phyloP scores from a whole-genome alignment of 768 basidiomycete species.

The Pisolithus orientalis region DNA sequence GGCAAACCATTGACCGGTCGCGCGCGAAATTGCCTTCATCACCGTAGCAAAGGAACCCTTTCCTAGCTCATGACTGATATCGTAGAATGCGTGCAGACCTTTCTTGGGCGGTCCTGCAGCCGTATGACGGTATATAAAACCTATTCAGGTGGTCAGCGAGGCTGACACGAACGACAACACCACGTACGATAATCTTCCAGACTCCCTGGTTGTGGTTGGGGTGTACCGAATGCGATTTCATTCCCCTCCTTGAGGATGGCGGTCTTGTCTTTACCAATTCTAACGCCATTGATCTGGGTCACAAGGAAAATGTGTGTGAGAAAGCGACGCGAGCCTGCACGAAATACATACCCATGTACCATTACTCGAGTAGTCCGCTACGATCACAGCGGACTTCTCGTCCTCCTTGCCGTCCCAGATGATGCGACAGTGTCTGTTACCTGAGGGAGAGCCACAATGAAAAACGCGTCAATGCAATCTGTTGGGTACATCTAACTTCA shows the following conservation, averaged over 20 bases:
- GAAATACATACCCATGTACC: slow-evolving; percentile 35
- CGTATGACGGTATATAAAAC: slow-evolving; percentile 66
- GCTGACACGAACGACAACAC: neutral
- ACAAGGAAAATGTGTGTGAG: slow-evolving; percentile 4
- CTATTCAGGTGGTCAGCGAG: slow-evolving; percentile 27
- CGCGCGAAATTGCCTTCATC: slow-evolving; percentile 68
- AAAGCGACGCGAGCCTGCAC: slow-evolving; percentile 10
- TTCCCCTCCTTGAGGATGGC: slow-evolving; percentile 56
- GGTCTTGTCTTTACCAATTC: slow-evolving; percentile 33
- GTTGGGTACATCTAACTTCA: neutral
- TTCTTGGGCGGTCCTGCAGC: slow-evolving; percentile 42
- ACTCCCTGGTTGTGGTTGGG: slow-evolving; percentile 36
- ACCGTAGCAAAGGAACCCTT: slow-evolving; percentile 92
- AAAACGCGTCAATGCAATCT: slow-evolving; percentile 20
- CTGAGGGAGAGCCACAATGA: slow-evolving; percentile 18
- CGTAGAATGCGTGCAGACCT: slow-evolving; percentile 62
- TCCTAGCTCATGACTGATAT: slow-evolving; percentile 67
- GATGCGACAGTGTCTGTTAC: slow-evolving; percentile 32
- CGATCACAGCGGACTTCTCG: slow-evolving; percentile 26
- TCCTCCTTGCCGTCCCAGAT: slow-evolving; percentile 31
- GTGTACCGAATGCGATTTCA: slow-evolving; percentile 80
- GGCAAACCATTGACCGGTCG: slow-evolving; percentile 71
- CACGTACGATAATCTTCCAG: slow-evolving; percentile 73
- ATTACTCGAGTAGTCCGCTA: slow-evolving; percentile 35
- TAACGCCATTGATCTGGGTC: slow-evolving; percentile 33